A percentile compares a stretch with the other conserved stretches of the same genome.
Conservation (phyloP, 495 filamentous ascomycete genomes). For the Cryomyces minteri region DNA sequence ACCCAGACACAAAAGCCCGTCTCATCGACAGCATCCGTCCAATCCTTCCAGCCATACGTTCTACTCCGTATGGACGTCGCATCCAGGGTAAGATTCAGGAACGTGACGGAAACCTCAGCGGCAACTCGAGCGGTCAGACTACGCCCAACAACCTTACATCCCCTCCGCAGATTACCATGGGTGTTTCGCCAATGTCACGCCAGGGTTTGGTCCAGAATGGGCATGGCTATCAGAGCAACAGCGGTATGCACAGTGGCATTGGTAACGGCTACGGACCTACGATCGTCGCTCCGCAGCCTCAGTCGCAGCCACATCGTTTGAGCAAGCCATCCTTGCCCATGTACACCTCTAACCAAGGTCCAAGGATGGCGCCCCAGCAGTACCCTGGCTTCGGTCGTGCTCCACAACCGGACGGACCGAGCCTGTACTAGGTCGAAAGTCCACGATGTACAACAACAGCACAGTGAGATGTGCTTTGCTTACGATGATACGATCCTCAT, state of each 20-base stretch:
- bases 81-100: slow-evolving; percentile 66
- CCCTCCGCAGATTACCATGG: background rate
- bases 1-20: slow-evolving; percentile 44
- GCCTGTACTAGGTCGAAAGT: too few relatives aligned
- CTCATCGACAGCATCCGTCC: slow-evolving; percentile 75
- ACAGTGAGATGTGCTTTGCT: too few relatives aligned
- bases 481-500: too few relatives aligned
- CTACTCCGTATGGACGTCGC: slow-evolving; percentile 83
- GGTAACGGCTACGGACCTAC: background rate
- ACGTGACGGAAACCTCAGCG: slow-evolving; percentile 11
- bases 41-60: slow-evolving; percentile 58
- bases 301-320: background rate
- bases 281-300: background rate
- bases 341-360: too few relatives aligned
- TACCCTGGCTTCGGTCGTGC: too few relatives aligned
- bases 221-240: background rate
- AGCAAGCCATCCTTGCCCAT: background rate
- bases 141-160: slow-evolving; percentile 1
- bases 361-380: too few relatives aligned
- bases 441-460: too few relatives aligned
- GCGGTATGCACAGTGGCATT: slow-evolving; percentile 1
- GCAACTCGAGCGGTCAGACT: background rate
- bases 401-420: too few relatives aligned
- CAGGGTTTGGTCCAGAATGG: background rate
- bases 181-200: background rate